Conservation (phyloP, 2,329 filamentous ascomycete genomes). For the Phoma sp. region DNA sequence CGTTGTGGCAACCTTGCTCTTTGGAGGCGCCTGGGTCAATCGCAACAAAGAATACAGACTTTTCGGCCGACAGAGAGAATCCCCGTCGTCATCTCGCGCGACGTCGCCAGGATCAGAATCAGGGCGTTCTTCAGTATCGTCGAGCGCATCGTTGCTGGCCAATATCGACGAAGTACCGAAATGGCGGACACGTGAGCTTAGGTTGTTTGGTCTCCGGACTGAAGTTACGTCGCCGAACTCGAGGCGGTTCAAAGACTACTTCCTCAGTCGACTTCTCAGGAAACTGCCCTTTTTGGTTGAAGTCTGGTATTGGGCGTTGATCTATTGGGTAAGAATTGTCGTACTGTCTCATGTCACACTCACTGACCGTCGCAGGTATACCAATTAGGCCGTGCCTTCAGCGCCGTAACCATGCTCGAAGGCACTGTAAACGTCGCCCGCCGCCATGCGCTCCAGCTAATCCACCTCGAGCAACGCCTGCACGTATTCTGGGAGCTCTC, state of each 20-base stretch:
- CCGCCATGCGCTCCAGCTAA: slow-evolving; percentile 70
- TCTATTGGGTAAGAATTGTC: slow-evolving; percentile 70
- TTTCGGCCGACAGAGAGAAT: slow-evolving; percentile 36
- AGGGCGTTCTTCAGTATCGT: slow-evolving; percentile 48
- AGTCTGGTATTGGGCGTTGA: slow-evolving; percentile 77
- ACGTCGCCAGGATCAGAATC: slow-evolving; percentile 51
- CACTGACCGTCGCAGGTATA: slow-evolving; percentile 63
- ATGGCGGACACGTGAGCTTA: slow-evolving; percentile 60
- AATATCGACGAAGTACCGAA: slow-evolving; percentile 48
- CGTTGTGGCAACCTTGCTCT: slow-evolving; percentile 64
- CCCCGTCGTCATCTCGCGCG: slow-evolving; percentile 36
- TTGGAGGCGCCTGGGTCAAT: slow-evolving; percentile 69
- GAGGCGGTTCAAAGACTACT: slow-evolving; percentile 62
- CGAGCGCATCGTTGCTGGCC: slow-evolving; percentile 52
- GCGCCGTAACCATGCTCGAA: slow-evolving; percentile 71
- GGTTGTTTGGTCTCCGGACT: slow-evolving; percentile 54
- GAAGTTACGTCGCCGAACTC: slow-evolving; percentile 68
- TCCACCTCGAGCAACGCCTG: slow-evolving; percentile 69
- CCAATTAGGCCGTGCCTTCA: slow-evolving; percentile 75
- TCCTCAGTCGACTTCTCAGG: slow-evolving; percentile 68
- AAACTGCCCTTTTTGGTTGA: slow-evolving; percentile 76
- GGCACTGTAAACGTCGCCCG: slow-evolving; percentile 72
- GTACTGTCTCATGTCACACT: not conserved
- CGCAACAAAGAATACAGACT: slow-evolving; percentile 53
- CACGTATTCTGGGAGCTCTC: slow-evolving; percentile 69